Percentiles rank a stretch among this genome's conserved stretches.
Evolutionary conservation across 2,329 filamentous ascomycete species (phyloP).

Genomic region (Byssothecium circinans): DNA sequence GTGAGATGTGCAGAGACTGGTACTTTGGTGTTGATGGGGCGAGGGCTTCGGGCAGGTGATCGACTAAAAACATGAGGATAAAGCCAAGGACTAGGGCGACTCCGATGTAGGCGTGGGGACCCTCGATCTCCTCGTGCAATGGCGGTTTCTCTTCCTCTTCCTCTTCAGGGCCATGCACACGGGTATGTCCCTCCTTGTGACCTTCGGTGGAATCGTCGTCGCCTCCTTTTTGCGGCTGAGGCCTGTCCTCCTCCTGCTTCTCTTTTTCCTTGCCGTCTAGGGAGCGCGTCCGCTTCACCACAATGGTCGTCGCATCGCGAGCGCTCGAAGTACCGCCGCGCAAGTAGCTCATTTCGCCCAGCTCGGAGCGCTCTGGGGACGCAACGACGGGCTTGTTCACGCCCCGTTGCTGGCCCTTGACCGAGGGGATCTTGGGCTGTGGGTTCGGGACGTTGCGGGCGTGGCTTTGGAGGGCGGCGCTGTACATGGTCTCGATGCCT

Average conservation of each 20-base stretch:
- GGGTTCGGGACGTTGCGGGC: conserved; percentile 24
- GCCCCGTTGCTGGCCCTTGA: conserved; percentile 30
- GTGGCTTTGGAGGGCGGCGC: conserved; percentile 43
- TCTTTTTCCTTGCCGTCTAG: conserved; percentile 26
- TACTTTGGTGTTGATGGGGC: conserved; percentile 61
- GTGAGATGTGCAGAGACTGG: conserved; percentile 79
- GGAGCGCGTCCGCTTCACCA: conserved; percentile 21
- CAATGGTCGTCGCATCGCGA: conserved; percentile 18
- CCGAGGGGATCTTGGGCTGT: conserved; percentile 29
- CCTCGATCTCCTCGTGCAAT: conserved; percentile 46
- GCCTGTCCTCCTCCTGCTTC: conserved; percentile 24
- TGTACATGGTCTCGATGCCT: conserved; percentile 87
- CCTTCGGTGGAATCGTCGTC: conserved; percentile 44
- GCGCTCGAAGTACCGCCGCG: conserved; percentile 22
- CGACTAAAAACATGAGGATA: conserved; percentile 94
- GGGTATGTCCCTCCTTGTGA: conserved; percentile 42
- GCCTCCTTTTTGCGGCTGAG: conserved; percentile 37
- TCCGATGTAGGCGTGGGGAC: conserved; percentile 79
- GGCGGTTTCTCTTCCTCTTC: conserved; percentile 43
- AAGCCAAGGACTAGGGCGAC: conserved; percentile 86
- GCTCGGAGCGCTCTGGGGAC: conserved; percentile 20
- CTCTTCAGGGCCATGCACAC: conserved; percentile 36
- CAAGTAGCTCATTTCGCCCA: conserved; percentile 16
- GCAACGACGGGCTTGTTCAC: conserved; percentile 24
- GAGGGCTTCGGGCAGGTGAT: conserved; percentile 51